These are phyloP conservation scores for Boletus pseudopeckii DNA, from an alignment of 768 basidiomycete species.

Conservation along the genomic window DNA sequence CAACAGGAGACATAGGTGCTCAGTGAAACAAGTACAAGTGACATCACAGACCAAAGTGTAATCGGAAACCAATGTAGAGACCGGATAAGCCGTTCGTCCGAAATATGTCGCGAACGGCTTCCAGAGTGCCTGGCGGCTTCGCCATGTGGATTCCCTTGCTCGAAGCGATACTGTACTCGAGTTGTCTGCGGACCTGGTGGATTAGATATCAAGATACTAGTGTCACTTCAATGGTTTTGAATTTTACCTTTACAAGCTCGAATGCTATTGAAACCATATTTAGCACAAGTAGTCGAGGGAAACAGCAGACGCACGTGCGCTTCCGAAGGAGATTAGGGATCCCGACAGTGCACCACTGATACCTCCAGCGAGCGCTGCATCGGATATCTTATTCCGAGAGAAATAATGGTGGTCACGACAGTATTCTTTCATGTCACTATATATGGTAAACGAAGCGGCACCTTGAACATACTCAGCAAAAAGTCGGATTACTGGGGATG, in stretches of 20 bases:
- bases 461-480: constrained; percentile 41
- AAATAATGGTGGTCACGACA: constrained; percentile 60
- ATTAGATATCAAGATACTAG: constrained; percentile 9
- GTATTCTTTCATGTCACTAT: constrained; percentile 77
- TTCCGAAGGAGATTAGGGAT: constrained; percentile 82
- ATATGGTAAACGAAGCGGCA: constrained; percentile 89
- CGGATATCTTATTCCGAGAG: constrained; percentile 53
- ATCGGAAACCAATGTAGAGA: constrained; percentile 77
- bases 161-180: constrained; percentile 89
- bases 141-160: constrained; percentile 66
- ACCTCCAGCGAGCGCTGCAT: constrained; percentile 75
- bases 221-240: not conserved
- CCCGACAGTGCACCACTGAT: constrained; percentile 87
- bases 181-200: constrained; percentile 76
- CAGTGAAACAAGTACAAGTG: not conserved
- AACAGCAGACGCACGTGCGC: constrained; percentile 66
- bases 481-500: not conserved
- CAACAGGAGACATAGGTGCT: constrained; percentile 2
- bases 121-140: constrained; percentile 74
- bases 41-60: constrained; percentile 72
- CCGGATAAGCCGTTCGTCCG: constrained; percentile 57
- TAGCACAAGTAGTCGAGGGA: constrained; percentile 17
- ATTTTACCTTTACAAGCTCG: constrained; percentile 86
- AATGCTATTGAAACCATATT: constrained; percentile 52
- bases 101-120: constrained; percentile 80